Evolutionary conservation across 345 rosid species (phyloP).

Genomic region (Acer campestre): DNA sequence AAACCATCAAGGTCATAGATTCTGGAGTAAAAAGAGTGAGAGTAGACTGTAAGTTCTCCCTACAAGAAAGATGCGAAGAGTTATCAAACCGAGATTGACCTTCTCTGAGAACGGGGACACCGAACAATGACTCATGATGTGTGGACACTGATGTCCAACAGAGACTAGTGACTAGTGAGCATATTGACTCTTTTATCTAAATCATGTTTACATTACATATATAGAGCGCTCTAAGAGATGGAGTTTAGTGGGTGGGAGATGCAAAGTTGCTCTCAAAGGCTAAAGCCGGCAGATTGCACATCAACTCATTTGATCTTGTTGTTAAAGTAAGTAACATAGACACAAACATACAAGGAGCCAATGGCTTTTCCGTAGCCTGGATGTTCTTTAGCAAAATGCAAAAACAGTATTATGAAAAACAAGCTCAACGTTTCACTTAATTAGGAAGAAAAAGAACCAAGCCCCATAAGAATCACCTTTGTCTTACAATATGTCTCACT

Average conservation of each 20-base stretch:
- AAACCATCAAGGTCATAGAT: no score
- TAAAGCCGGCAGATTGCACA: neutral
- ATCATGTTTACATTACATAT: neutral
- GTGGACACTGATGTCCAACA: no score
- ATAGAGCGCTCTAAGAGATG: neutral
- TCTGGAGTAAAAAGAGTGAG: neutral
- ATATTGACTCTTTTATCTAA: neutral
- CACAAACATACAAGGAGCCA: no score
- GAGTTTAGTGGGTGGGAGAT: neutral
- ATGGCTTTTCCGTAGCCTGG: neutral
- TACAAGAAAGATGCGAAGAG: neutral
- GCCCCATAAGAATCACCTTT: neutral
- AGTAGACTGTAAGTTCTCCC: neutral
- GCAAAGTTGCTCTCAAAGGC: no score
- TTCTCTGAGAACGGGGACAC: neutral
- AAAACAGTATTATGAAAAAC: neutral
- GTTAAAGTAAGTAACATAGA: neutral
- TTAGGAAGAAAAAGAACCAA: slow-evolving; percentile 1
- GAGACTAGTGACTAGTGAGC: neutral
- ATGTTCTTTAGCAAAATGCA: neutral
- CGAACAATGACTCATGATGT: neutral
- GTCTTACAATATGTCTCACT: no score
- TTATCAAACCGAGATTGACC: neutral
- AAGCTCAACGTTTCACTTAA: slow-evolving; percentile 2
- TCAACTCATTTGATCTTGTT: neutral